Percentiles rank a stretch among this genome's conserved stretches.
Conservation (phyloP, 345 rosid species). For the Salix koriyanagi region DNA sequence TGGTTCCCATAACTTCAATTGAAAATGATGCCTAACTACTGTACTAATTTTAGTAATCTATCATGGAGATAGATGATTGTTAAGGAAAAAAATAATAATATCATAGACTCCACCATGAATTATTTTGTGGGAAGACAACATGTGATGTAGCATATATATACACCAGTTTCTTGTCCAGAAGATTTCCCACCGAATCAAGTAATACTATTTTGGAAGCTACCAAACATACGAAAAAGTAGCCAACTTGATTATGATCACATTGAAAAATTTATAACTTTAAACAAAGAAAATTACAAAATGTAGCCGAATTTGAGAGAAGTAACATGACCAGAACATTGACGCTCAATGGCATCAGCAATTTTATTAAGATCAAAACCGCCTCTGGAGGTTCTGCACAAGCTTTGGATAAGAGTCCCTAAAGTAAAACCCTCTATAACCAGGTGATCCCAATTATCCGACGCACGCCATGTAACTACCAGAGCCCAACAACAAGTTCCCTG, state of each 20-base stretch:
- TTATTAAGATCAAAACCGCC: conserved; percentile 68
- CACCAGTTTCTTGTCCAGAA: background rate
- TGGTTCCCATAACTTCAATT: background rate
- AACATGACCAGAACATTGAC: conserved; percentile 64
- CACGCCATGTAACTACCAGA: conserved; percentile 84
- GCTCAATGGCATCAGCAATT: conserved; percentile 68
- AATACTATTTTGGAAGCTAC: background rate
- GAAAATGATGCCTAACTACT: background rate
- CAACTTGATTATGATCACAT: background rate
- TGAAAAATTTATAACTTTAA: background rate
- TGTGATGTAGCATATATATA: background rate
- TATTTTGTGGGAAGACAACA: background rate
- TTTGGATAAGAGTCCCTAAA: conserved; percentile 53
- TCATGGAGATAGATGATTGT: background rate
- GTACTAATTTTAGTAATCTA: background rate
- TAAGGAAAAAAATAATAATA: too few species aligned
- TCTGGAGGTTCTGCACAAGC: conserved; percentile 68
- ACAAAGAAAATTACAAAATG: background rate
- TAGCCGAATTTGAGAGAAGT: background rate
- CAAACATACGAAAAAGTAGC: background rate
- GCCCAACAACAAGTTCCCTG: conserved; percentile 78
- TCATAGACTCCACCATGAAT: background rate
- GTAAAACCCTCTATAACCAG: conserved; percentile 88
- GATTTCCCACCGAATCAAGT: background rate
- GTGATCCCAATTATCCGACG: conserved; percentile 62